Evolutionary conservation across 2,329 filamentous ascomycete genomes (phyloP).

Genomic region (Aschersonia sp.): DNA sequence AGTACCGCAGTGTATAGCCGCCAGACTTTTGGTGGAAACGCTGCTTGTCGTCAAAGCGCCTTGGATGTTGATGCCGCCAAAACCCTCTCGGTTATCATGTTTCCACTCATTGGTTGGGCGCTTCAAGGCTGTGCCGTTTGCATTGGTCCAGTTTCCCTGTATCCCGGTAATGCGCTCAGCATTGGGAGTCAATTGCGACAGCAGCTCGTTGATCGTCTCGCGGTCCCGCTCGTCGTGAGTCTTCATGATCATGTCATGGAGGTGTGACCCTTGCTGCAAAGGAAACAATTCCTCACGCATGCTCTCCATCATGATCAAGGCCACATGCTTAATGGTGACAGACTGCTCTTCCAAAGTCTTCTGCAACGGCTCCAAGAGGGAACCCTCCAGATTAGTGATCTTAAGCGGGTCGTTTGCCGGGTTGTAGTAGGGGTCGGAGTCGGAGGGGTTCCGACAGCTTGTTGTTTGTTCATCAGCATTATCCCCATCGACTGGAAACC

Average conservation of each 20-base stretch:
- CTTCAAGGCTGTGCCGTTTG: conserved; percentile 4
- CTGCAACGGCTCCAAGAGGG: conserved; percentile 13
- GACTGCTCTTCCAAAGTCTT: conserved; percentile 13
- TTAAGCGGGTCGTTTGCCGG: conserved; percentile 22
- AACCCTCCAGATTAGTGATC: conserved; percentile 22
- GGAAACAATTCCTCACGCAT: conserved; percentile 30
- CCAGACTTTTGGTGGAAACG: conserved; percentile 27
- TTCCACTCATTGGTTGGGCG: conserved; percentile 4
- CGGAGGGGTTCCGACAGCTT: conserved; percentile 2
- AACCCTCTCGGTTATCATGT: conserved; percentile 8
- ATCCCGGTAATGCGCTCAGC: conserved; percentile 11
- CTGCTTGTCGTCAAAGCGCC: conserved; percentile 25
- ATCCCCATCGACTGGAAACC: not conserved
- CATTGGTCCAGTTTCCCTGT: conserved; percentile 6
- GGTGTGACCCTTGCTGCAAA: conserved; percentile 19
- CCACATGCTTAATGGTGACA: conserved; percentile 23
- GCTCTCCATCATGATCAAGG: conserved; percentile 27
- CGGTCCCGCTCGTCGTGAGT: conserved; percentile 17
- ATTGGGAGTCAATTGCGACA: conserved; percentile 11
- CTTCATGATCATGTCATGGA: conserved; percentile 18
- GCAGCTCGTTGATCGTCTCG: conserved; percentile 6
- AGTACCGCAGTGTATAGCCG: conserved; percentile 24
- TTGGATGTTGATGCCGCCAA: conserved; percentile 24
- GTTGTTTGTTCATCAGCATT: not conserved
- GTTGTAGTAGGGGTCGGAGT: conserved; percentile 13